Conservation (phyloP, 176 grass and related monocot species). For the Zoysia pacifica region DNA sequence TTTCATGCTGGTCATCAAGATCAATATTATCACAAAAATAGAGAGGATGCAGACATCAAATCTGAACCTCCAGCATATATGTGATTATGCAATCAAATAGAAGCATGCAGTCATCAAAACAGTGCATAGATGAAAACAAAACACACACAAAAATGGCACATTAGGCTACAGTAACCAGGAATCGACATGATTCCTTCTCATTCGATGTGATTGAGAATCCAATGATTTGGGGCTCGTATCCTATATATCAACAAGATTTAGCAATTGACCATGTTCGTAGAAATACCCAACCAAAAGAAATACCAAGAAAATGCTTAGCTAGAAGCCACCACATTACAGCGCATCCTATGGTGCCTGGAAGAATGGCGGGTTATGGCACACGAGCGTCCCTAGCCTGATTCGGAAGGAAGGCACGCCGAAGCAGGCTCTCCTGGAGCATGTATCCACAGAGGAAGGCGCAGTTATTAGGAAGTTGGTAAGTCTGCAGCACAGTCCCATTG, state of each 20-base stretch:
- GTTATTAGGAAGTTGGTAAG: background rate
- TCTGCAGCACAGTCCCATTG: background rate
- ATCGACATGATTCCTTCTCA: background rate
- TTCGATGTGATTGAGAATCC: background rate
- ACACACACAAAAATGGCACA: background rate
- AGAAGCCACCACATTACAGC: background rate
- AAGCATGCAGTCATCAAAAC: no score
- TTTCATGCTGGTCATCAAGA: background rate
- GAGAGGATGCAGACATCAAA: background rate
- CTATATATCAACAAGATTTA: background rate
- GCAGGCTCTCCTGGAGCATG: conserved; percentile 16
- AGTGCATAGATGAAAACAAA: background rate
- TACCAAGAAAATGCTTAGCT: background rate
- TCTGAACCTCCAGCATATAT: background rate
- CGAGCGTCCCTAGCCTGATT: background rate
- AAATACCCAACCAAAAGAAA: background rate
- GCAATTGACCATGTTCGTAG: background rate
- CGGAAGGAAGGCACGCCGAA: background rate
- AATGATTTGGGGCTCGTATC: background rate
- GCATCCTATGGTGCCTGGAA: conserved; percentile 1
- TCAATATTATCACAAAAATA: background rate
- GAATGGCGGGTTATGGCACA: conserved; percentile 22
- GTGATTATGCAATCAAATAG: background rate
- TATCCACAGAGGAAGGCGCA: background rate
- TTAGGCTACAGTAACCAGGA: background rate